Conservation (phyloP, 768 basidiomycete species). For the Tulasnella sp. region DNA sequence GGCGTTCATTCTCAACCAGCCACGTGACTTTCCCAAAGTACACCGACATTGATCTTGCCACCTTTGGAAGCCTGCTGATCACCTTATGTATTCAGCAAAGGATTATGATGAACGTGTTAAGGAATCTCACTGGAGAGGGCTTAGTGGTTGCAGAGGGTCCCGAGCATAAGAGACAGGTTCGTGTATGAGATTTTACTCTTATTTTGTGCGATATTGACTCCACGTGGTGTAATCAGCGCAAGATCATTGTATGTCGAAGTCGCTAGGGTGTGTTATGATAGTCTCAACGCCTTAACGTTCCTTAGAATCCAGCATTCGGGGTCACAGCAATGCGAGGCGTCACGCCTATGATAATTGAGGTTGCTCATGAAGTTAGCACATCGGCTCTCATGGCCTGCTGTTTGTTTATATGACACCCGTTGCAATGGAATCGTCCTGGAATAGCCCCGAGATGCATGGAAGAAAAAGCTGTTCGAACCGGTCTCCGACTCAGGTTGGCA, state of each 20-base stretch:
- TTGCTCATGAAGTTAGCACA: slow-evolving; percentile 36
- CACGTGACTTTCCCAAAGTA: slow-evolving; percentile 6
- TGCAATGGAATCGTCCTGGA: too few relatives aligned
- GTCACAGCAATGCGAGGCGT: slow-evolving; percentile 44
- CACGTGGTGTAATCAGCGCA: neutral
- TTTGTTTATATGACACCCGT: too few relatives aligned
- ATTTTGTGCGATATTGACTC: neutral
- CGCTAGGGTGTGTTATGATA: neutral
- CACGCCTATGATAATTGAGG: slow-evolving; percentile 45
- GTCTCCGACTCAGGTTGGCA: neutral
- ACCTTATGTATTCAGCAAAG: neutral
- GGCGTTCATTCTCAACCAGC: neutral
- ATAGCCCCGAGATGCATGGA: neutral
- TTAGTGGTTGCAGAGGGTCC: slow-evolving; percentile 5
- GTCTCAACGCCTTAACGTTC: neutral
- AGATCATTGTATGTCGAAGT: neutral
- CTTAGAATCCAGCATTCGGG: slow-evolving; percentile 11
- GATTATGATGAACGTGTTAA: neutral
- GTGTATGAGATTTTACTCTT: neutral
- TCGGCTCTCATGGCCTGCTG: too few relatives aligned
- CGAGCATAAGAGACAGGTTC: slow-evolving; percentile 15
- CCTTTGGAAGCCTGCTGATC: neutral
- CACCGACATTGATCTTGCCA: neutral
- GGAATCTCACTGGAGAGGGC: neutral
- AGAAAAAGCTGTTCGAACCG: neutral